Percentiles rank a stretch among this genome's conserved stretches.
Conservation (phyloP, 352 stramenopile genomes). For the Blastocystis sp. region DNA sequence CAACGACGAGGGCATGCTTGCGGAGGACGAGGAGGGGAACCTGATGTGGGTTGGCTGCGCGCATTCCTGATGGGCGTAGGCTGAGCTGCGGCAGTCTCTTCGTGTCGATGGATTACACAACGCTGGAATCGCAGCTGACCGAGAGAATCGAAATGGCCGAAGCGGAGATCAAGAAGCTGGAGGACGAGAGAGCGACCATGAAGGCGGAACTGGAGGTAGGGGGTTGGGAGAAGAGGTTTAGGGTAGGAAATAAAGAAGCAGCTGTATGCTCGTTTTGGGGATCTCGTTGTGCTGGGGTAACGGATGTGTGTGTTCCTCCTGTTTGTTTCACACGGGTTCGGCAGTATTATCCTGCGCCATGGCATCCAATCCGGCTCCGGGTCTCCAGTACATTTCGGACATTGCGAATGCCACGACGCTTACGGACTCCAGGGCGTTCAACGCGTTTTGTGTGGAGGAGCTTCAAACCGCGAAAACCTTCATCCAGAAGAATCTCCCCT, state of each 20-base stretch:
- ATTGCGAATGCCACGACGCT: slow-evolving; percentile 6
- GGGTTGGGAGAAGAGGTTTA: background rate
- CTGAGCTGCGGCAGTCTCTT: slow-evolving; percentile 54
- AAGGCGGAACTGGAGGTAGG: slow-evolving; percentile 47
- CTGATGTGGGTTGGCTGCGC: background rate
- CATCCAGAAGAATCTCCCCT: background rate
- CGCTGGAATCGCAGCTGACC: slow-evolving; percentile 18
- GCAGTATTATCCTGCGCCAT: background rate
- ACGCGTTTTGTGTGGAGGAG: slow-evolving; percentile 27
- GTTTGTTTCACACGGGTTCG: background rate
- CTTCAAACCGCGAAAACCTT: background rate
- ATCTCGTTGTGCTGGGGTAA: slow-evolving; percentile 69
- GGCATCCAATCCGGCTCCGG: background rate
- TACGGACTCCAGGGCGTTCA: background rate
- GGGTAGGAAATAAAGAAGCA: slow-evolving; percentile 60
- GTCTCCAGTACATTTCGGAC: slow-evolving; percentile 15
- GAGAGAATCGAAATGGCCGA: slow-evolving; percentile 22
- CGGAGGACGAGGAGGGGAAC: slow-evolving; percentile 59
- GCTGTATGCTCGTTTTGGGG: slow-evolving; percentile 62
- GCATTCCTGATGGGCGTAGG: background rate
- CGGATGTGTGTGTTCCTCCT: background rate
- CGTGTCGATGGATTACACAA: slow-evolving; percentile 31
- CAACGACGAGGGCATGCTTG: slow-evolving; percentile 57
- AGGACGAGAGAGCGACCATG: slow-evolving; percentile 34
- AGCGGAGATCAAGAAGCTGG: slow-evolving; percentile 32